These are phyloP conservation scores for Scutellaria minor DNA, from an alignment of 257 asterid species.

Conservation along the genomic window DNA sequence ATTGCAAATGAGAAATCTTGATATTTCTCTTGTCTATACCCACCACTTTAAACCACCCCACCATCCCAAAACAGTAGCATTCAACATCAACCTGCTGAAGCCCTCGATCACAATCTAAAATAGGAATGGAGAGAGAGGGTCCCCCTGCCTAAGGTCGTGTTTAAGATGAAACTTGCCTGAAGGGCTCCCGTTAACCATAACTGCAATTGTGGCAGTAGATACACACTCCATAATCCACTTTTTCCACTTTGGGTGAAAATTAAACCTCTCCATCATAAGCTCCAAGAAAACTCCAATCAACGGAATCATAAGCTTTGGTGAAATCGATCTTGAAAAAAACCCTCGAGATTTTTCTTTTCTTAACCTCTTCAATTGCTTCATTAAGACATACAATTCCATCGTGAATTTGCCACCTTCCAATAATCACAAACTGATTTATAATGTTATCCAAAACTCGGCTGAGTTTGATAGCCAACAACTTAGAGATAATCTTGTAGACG, in stretches of 20 bases:
- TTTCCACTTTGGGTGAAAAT: neutral
- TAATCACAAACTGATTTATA: neutral
- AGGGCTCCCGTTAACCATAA: neutral
- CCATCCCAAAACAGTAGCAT: neutral
- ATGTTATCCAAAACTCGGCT: neutral
- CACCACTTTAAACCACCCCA: neutral
- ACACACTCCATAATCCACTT: neutral
- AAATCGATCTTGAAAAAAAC: neutral
- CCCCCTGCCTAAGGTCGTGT: neutral
- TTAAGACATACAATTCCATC: neutral
- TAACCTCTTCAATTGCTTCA: neutral
- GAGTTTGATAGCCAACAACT: neutral
- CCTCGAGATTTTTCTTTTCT: neutral
- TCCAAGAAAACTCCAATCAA: neutral
- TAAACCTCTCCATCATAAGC: neutral
- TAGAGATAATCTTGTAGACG: neutral
- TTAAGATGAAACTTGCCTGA: neutral
- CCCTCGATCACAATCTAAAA: neutral
- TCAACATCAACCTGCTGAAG: too few relatives aligned
- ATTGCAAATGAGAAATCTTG: too few relatives aligned
- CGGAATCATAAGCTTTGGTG: neutral
- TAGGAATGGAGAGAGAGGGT: neutral
- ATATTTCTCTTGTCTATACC: neutral
- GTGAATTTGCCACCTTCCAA: neutral
- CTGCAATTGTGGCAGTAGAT: neutral